Conservation (phyloP, 2,329 filamentous ascomycete species). For the Aureobasidium sp. region DNA sequence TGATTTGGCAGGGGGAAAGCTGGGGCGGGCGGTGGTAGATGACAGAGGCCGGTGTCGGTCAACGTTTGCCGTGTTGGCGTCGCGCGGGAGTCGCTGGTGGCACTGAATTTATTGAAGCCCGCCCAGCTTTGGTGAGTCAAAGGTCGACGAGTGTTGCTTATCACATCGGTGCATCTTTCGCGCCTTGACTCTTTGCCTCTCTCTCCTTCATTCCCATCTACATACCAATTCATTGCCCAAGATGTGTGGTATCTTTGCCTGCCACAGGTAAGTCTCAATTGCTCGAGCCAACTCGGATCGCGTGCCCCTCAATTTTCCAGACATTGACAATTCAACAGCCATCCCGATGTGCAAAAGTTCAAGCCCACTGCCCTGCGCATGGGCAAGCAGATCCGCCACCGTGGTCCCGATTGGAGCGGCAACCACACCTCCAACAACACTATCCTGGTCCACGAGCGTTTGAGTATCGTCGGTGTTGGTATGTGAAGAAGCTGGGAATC, state of each 20-base stretch:
- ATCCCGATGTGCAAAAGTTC: constrained; percentile 92
- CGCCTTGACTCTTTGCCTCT: not conserved
- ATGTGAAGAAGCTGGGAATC: constrained; percentile 26
- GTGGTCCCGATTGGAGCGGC: constrained; percentile 90
- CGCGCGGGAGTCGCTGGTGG: not conserved
- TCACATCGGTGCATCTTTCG: not conserved
- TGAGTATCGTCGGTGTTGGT: constrained; percentile 97
- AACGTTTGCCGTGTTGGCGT: not conserved
- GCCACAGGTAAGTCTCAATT: constrained; percentile 59
- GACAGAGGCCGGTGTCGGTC: not conserved
- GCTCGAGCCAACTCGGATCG: not conserved
- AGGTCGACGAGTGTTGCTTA: not conserved
- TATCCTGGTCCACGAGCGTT: constrained; percentile 93
- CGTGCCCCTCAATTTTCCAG: constrained; percentile 17
- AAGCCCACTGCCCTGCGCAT: constrained; percentile 90
- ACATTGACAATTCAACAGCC: constrained; percentile 35
- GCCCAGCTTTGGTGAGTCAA: constrained; percentile 7
- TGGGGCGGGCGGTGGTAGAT: not conserved
- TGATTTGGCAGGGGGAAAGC: not conserved
- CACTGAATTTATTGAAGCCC: not conserved
- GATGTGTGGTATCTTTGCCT: constrained; percentile 98
- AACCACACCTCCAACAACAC: constrained; percentile 85
- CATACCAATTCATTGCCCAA: constrained; percentile 28
- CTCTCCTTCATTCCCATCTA: not conserved
- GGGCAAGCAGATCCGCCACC: constrained; percentile 92